Percentiles rank a stretch among this genome's conserved stretches.
These are phyloP conservation scores for Cytospora piceae DNA, from an alignment of 2,329 filamentous ascomycete genomes.

Conservation along the genomic window DNA sequence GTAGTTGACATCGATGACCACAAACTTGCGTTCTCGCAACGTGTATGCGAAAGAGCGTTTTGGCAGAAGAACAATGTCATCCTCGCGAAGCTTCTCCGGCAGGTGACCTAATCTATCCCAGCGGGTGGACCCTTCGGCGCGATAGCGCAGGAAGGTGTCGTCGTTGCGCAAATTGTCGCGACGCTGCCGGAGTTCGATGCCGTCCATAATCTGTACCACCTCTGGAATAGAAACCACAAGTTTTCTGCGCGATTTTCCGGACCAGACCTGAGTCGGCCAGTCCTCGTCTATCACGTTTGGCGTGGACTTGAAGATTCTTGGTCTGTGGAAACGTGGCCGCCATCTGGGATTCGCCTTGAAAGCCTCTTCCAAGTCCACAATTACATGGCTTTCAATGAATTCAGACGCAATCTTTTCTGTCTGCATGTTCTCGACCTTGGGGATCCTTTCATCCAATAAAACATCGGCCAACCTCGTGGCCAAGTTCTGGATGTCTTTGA, in stretches of 20 bases:
- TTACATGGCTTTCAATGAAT: conserved; percentile 15
- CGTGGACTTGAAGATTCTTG: neutral
- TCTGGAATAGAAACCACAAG: neutral
- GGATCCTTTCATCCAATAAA: too few relatives aligned
- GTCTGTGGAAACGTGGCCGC: conserved; percentile 6
- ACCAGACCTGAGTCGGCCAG: neutral
- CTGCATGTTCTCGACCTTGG: neutral
- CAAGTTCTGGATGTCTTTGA: too few relatives aligned
- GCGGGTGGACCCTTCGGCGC: neutral
- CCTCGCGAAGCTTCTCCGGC: neutral
- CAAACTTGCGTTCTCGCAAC: conserved; percentile 10
- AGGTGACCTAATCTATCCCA: neutral
- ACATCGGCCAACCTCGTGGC: too few relatives aligned
- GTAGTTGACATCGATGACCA: conserved; percentile 9
- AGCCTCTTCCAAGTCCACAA: conserved; percentile 16
- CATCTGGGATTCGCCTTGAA: conserved; percentile 9
- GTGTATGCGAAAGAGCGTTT: conserved; percentile 11
- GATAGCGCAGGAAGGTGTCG: conserved; percentile 1
- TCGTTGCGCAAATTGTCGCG: neutral
- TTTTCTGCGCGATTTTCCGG: neutral
- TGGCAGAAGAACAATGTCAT: conserved; percentile 8
- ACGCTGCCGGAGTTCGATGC: neutral
- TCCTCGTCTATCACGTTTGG: neutral
- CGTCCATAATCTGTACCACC: neutral
- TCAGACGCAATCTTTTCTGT: neutral